Base-by-base conservation (phyloP, 2,329 filamentous ascomycete species). In the Xylariaceae sp. region DNA sequence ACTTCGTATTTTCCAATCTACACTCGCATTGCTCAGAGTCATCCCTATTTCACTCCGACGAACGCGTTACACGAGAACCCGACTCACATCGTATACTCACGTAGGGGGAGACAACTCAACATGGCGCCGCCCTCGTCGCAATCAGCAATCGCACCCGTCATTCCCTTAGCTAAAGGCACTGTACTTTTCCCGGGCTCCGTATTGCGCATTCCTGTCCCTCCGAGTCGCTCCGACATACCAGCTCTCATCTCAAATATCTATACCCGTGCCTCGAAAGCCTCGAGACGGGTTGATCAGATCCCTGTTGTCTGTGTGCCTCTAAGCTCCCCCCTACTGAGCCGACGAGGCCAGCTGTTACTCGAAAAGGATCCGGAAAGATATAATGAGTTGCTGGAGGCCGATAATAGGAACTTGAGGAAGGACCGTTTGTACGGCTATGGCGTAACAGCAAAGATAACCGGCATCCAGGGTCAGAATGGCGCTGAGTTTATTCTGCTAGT, bases 271-370 rank as follows among this genome's bases (percentile, higher is more conserved):
- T 84, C 85, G 36, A 88, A 87, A 67, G 84, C 88, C 64, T 84
- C 86, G 24, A 83, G 86, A 65, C 79, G 83, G 61, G 80, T 88
- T 69, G 84, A 87, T 65, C 79, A 81, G 64, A 86, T 96, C 65
- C 87, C 90, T 7, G 87, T 98, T 64, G 92, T 90, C 50, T 98
- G 94, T 73, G 87, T 98, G 52, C 95, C 95, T 17, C 80, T 97
- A 58, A 88, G 82, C 62, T 95, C 91, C 46, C 87, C 88, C 3
- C 82, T 88, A 21, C 81, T 96, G 23, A 87, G 87, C 56, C 81
- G 83, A 24, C 87, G 91, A 69, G 92, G 92, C 40, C 88, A 93
- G 74, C 83, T 87, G 55, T 80, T 96, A 63, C 83, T 96, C 53
- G 85, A 89, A 51, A 82, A 87, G 69, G 84, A 82, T 34, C 82